These are phyloP conservation scores for Candolleomyces aberdarensis DNA, from an alignment of 768 basidiomycete species.

Conservation along the genomic window DNA sequence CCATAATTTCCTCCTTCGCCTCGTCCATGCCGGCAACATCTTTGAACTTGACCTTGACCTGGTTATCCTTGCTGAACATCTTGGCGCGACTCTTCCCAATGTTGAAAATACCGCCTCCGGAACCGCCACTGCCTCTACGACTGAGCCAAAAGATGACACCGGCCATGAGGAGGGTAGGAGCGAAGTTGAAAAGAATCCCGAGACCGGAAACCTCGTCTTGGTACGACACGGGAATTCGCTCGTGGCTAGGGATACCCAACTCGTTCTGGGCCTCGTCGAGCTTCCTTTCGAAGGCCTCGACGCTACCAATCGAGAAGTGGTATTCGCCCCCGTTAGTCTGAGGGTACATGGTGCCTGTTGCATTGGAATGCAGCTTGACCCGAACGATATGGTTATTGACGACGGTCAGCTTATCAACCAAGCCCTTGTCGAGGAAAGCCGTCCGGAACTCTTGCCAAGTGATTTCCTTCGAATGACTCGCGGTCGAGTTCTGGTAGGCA, in stretches of 20 bases:
- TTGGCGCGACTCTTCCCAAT: constrained; percentile 95
- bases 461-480: constrained; percentile 75
- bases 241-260: constrained; percentile 85
- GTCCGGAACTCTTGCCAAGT: constrained; percentile 99
- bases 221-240: constrained; percentile 96
- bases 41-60: constrained; percentile 89
- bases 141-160: constrained; percentile 90
- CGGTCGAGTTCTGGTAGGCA: constrained; percentile 57
- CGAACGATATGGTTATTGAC: constrained; percentile 89
- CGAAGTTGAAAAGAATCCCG: constrained; percentile 82
- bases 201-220: constrained; percentile 89
- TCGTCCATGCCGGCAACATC: constrained; percentile 99
- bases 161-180: constrained; percentile 89
- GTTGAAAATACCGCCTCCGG: constrained; percentile 86
- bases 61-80: constrained; percentile 96
- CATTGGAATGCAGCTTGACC: constrained; percentile 90
- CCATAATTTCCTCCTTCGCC: constrained; percentile 99
- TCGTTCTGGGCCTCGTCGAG: constrained; percentile 92
- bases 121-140: constrained; percentile 62
- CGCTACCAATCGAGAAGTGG: constrained; percentile 95
- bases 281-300: constrained; percentile 94
- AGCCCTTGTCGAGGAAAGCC: constrained; percentile 92
- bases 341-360: constrained; percentile 76
- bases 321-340: constrained; percentile 61
- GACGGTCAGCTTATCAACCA: constrained; percentile 91